phyloP scores from a whole-genome alignment of 805 yeast genomes.

The Kazachstania kunashirensis region DNA sequence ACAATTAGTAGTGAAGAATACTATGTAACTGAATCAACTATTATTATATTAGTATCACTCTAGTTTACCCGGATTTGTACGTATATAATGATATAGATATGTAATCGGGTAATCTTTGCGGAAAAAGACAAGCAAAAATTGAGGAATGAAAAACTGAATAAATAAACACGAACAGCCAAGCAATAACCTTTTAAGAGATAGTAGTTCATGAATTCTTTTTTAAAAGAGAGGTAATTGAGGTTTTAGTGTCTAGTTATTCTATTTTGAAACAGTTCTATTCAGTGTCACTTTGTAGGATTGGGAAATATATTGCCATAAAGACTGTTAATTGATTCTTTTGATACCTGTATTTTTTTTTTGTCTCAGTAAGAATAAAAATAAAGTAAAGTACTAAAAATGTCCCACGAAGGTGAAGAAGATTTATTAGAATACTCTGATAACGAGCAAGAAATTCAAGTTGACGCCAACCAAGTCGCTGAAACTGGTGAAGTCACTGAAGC shows the following conservation, averaged over 20 bases:
- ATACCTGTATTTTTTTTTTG: neutral
- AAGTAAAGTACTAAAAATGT: slow-evolving; percentile 38
- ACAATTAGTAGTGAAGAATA: too few species aligned
- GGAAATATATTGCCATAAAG: neutral
- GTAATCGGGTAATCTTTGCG: too few species aligned
- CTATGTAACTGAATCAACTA: too few species aligned
- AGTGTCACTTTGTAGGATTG: neutral
- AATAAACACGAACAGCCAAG: too few species aligned
- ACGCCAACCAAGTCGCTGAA: slow-evolving; percentile 37
- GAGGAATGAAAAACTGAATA: too few species aligned
- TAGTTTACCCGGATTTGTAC: too few species aligned
- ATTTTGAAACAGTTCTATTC: neutral
- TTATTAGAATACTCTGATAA: slow-evolving; percentile 97
- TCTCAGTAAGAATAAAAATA: neutral
- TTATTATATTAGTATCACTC: too few species aligned
- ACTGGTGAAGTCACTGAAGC: slow-evolving; percentile 23
- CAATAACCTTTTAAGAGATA: too few species aligned
- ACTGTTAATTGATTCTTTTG: neutral
- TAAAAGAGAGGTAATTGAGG: too few species aligned
- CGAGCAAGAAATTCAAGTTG: slow-evolving; percentile 80
- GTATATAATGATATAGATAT: neutral
- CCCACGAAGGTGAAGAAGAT: slow-evolving; percentile 98
- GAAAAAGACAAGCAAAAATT: too few species aligned
- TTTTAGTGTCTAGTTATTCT: too few species aligned
- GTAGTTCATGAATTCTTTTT: too few species aligned